Evolutionary conservation across 129 eudicot species (phyloP), one percentile per base, ranked within the genome.

Genomic region (Helianthus tuberosus): DNA sequence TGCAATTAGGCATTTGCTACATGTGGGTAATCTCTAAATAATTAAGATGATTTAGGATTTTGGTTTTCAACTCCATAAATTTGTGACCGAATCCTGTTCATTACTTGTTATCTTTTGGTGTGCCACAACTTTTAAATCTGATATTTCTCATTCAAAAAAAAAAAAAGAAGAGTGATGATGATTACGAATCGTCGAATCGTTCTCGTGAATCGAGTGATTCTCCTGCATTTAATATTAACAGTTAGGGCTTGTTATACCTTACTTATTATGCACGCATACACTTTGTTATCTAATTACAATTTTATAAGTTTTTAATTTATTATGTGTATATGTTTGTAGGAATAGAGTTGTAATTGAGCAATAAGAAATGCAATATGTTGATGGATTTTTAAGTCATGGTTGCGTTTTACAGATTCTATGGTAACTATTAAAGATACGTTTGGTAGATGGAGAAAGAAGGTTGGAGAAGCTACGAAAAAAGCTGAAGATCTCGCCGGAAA

Each of bases 401-500:
- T 71, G 60, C 36, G 41, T 32, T 52, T 75, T 62, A 35, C 82
- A 93, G 98, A 78, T 68, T 82, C 87, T 38, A 83, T 88, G 95
- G 96, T 74, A 12, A 81, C 67, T 58, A 91, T 93, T 52, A 84
- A 82, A 50, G 90, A 81, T 86, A 85, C 88, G 69, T 68, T 93
- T 15, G 98, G 98, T 73, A 90, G 91, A 84, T 90, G 98, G 96
- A 90, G 91, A 66, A 90, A 78, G 77, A 93, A 88, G 75, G 96
- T 90, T 17, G 89, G 92, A 65, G 98, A 93, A 73, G 98, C 97
- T 29, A 79, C 98, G 7, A 83, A 68, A 74, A 90, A 86, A 84
- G 97, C 98, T 2, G 98, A 93, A 81, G 96, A 86, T 78, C 77
- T 90, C 35, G 98, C 97, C 1, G 98, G 98, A 17, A 93, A 90